Conservation (phyloP, 768 basidiomycete species). For the Lactifluus echinatus region DNA sequence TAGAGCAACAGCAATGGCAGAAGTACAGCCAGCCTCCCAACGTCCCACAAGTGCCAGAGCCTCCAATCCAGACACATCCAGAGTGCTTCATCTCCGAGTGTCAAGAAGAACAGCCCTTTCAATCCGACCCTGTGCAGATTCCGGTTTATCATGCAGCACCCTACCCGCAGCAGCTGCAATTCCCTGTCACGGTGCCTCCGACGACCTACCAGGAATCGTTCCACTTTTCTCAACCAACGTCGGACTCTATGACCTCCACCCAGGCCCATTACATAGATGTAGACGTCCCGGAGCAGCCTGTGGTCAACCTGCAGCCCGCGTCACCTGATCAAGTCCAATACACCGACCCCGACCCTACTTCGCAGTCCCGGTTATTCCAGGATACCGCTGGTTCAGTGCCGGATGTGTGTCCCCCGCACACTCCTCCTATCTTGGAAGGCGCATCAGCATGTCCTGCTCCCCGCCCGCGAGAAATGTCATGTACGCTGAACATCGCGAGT, state of each 20-base stretch:
- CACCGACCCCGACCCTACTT: neutral
- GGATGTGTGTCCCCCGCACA: neutral
- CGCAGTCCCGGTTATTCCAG: neutral
- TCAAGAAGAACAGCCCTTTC: neutral
- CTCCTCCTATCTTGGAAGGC: neutral
- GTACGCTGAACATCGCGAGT: neutral
- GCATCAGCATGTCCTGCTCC: neutral
- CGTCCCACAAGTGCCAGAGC: neutral
- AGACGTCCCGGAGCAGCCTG: neutral
- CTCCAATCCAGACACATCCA: neutral
- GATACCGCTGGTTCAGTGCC: neutral
- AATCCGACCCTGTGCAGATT: neutral
- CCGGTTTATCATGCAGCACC: neutral
- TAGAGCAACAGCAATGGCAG: neutral
- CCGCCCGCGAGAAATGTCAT: neutral
- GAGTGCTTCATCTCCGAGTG: neutral
- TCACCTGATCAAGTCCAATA: neutral
- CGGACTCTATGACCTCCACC: neutral
- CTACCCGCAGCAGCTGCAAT: neutral
- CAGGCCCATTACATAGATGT: neutral
- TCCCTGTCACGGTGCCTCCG: neutral
- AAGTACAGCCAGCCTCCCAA: neutral
- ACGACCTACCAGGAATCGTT: neutral
- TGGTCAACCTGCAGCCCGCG: neutral
- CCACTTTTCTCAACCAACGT: neutral